Percentiles rank a stretch among this genome's conserved stretches.
phyloP scores from a whole-genome alignment of 305 asterid genomes.

The Solanum hybrid region DNA sequence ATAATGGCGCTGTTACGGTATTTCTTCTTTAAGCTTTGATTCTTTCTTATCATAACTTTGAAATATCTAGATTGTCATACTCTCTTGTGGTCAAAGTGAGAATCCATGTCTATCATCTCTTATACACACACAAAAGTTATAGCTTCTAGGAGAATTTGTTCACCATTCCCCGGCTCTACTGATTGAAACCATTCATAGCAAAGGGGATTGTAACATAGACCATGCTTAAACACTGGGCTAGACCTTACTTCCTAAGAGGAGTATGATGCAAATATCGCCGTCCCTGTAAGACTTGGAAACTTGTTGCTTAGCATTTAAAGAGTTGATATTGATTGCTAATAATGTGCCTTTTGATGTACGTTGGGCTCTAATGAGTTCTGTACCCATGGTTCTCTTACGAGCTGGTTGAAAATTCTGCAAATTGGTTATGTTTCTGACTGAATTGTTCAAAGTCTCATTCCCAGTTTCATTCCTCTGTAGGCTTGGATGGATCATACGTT shows the following conservation, averaged over 20 bases:
- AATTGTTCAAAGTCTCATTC: not conserved
- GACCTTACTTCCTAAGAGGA: not conserved
- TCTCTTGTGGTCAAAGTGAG: not conserved
- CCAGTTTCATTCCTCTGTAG: constrained; percentile 30
- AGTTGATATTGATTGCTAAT: not conserved
- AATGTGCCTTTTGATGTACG: not conserved
- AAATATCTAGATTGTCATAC: not conserved
- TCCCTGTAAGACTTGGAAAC: not conserved
- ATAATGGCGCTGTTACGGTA: constrained; percentile 88
- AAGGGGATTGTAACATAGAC: not conserved
- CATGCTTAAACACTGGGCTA: not conserved
- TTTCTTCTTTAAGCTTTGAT: constrained; percentile 16
- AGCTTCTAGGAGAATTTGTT: not conserved
- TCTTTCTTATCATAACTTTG: constrained; percentile 1
- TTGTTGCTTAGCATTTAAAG: not conserved
- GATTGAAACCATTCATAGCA: not conserved
- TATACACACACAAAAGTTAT: not conserved
- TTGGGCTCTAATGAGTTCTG: not conserved
- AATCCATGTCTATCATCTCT: not conserved
- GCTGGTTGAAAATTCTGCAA: not conserved
- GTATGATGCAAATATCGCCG: not conserved
- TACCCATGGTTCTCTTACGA: not conserved
- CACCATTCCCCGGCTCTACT: not conserved
- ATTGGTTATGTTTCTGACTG: not conserved
- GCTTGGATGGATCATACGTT: constrained; percentile 99